phyloP scores from a whole-genome alignment of 352 stramenopile species.

The Globisporangium splendens region DNA sequence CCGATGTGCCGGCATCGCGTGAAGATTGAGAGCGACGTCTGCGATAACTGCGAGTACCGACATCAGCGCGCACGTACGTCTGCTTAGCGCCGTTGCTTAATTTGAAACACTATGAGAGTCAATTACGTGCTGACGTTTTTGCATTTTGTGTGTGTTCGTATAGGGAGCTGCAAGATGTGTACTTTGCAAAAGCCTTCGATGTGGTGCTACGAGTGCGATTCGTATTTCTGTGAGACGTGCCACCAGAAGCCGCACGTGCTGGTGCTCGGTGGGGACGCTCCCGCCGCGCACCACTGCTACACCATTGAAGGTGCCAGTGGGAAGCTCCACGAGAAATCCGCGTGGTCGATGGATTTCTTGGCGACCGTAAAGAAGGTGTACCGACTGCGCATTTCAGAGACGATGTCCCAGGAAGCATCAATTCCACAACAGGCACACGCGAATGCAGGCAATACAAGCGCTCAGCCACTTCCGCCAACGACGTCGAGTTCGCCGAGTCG shows the following conservation, averaged over 20 bases:
- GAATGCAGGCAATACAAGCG: background rate
- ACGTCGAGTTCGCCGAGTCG: too few relatives aligned
- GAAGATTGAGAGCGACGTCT: conserved; percentile 26
- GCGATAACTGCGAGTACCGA: conserved; percentile 39
- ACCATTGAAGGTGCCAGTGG: conserved; percentile 51
- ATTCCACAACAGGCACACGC: background rate
- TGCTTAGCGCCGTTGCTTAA: background rate
- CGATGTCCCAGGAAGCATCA: conserved; percentile 7
- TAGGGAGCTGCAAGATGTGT: conserved; percentile 48
- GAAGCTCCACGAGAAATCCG: conserved; percentile 35
- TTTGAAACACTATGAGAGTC: background rate
- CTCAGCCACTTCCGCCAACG: background rate
- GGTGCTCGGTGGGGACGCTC: conserved; percentile 24
- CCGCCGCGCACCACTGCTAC: conserved; percentile 45
- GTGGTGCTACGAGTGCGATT: conserved; percentile 67
- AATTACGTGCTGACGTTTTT: background rate
- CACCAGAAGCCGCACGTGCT: conserved; percentile 54
- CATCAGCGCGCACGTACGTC: conserved; percentile 31
- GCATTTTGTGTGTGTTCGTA: background rate
- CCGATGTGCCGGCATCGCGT: conserved; percentile 40
- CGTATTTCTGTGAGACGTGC: conserved; percentile 57
- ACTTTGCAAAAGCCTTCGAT: conserved; percentile 31
- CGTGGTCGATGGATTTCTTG: conserved; percentile 38
- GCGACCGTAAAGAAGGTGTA: conserved; percentile 27
- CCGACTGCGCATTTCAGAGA: conserved; percentile 27